Base-by-base conservation (phyloP, 805 yeast genomes). In the Saccharomycopsis vini region DNA sequence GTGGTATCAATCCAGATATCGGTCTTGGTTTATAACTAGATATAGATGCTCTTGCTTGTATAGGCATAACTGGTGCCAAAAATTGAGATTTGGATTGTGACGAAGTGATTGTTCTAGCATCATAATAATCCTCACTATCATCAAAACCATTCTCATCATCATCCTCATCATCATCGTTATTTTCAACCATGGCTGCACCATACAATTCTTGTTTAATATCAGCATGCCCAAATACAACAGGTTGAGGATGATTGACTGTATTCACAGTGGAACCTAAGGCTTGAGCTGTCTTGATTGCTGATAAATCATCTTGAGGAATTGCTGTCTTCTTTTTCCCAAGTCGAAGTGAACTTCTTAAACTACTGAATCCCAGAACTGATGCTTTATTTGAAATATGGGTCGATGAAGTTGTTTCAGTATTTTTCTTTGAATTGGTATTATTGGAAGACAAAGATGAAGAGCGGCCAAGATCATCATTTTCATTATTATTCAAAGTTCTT, bases 241-340 rank as follows among this genome's bases (percentile, higher is more conserved):
- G 41, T 5, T 28, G 13, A 3, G 43, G 4, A 10, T 18, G 23
- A 12, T 38, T 33, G 7, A 46, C 44, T 23, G 30, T 26, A 16
- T 12, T 30, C 12, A 46, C 43, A 3, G 38, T 46, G 15, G 47
- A 36, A 15, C 46, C 46, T 16, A 46, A 40, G 12, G 45, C 45
- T 13, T 21, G 43, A 12, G 49, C 49, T 4, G 43, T 39, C n/a
- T 33, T 15, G 13, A 38, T 32, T 16, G 44, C 44, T 18, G 36
- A 15, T 7, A 6, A 12, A 21, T 31, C 36, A 15, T 30, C 26
- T 9, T 18, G n/a, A 13, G 21, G 15, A 32, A 18, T 20, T 6
- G 23, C 4, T n/a, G n/a, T 20, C 13, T 39, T 29, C 22, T 26
- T 26, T n/a, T n/a, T n/a, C n/a, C n/a, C n/a, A 9, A 24, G 10